Conservation (phyloP, 2,329 filamentous ascomycete genomes). For the Calonectria pteridis region DNA sequence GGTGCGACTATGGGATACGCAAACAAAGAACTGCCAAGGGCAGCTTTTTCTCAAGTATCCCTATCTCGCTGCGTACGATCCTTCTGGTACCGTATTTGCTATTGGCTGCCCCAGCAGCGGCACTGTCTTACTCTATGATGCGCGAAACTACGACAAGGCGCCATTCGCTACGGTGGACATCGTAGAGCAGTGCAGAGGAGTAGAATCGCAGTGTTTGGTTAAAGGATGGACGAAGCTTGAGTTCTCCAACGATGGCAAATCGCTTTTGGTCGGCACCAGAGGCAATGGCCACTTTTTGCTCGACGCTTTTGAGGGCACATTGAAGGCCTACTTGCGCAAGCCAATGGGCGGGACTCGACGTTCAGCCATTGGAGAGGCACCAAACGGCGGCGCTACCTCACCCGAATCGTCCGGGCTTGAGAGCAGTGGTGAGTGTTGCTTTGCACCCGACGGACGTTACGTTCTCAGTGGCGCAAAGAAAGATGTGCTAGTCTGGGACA, state of each 20-base stretch:
- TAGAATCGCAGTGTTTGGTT: conserved; percentile 69
- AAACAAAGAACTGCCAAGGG: conserved; percentile 83
- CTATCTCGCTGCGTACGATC: conserved; percentile 90
- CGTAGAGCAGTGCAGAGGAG: conserved; percentile 63
- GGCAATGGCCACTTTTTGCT: conserved; percentile 89
- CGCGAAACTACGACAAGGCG: conserved; percentile 91
- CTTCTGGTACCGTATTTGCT: conserved; percentile 91
- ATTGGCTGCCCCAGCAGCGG: conserved; percentile 86
- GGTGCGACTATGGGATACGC: conserved; percentile 89
- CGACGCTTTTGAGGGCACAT: conserved; percentile 88
- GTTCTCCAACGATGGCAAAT: conserved; percentile 96
- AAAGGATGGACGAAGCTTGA: conserved; percentile 91
- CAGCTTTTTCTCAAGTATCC: conserved; percentile 84
- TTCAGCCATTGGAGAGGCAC: conserved; percentile 65
- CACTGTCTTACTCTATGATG: conserved; percentile 88
- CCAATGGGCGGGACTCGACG: conserved; percentile 66
- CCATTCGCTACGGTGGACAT: conserved; percentile 92
- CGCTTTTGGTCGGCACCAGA: conserved; percentile 85
- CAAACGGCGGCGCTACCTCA: conserved; percentile 52
- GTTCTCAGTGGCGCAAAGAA: conserved; percentile 83
- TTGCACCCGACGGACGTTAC: conserved; percentile 90
- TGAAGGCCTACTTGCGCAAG: conserved; percentile 80
- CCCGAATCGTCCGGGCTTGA: conserved; percentile 57
- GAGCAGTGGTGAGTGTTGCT: conserved; percentile 84
- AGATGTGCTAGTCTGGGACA: conserved; percentile 90